Evolutionary conservation across 2,329 filamentous ascomycete species (phyloP).

Genomic region (Anisogramma anomala): DNA sequence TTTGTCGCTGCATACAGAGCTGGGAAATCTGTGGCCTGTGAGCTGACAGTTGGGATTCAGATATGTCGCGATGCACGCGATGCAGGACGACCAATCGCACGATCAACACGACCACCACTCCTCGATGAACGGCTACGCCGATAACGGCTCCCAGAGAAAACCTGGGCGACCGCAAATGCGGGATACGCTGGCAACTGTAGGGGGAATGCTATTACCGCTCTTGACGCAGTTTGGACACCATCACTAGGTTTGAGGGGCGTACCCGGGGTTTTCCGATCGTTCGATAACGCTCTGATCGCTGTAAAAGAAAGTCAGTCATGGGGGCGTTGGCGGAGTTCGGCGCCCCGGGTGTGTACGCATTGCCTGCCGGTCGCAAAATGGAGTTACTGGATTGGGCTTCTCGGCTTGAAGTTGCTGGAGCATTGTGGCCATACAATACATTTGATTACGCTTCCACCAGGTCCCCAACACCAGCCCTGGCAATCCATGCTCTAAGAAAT

Average conservation of each 20-base stretch:
- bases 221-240: constrained; percentile 70
- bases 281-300: background rate
- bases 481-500: no score
- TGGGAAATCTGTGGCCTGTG: background rate
- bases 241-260: constrained; percentile 32
- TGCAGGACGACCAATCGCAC: constrained; percentile 62
- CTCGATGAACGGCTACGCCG: constrained; percentile 42
- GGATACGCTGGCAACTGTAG: constrained; percentile 58
- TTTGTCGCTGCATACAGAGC: constrained; percentile 16
- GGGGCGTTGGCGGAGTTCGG: constrained; percentile 9
- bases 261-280: background rate
- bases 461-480: no score
- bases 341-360: background rate
- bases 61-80: constrained; percentile 97
- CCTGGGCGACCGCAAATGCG: constrained; percentile 48
- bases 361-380: background rate
- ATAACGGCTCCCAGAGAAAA: constrained; percentile 37
- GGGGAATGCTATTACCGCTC: constrained; percentile 67
- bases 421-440: background rate
- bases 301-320: background rate
- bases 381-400: background rate
- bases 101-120: constrained; percentile 39
- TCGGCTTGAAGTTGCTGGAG: background rate
- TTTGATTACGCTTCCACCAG: background rate
- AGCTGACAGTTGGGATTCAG: constrained; percentile 31